Percentiles rank a stretch among this genome's conserved stretches.
Conservation (phyloP, 768 basidiomycete genomes). For the Mycena rebaudengoi region DNA sequence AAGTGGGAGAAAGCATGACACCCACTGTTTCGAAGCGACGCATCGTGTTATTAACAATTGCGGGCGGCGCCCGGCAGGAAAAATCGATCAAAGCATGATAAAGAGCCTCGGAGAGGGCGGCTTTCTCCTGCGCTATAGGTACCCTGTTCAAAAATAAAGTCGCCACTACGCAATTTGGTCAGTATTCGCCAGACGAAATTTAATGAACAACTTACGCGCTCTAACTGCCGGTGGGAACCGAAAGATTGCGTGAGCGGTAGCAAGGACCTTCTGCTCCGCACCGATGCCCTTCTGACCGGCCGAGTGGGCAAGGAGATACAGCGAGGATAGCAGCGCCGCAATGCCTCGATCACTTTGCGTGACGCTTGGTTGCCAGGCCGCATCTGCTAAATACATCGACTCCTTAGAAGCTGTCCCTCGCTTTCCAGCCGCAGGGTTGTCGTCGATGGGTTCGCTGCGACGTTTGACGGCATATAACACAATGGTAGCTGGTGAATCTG, state of each 20-base stretch:
- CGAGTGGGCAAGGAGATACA: constrained; percentile 34
- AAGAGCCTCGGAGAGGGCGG: constrained; percentile 32
- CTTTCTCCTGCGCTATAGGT: constrained; percentile 31
- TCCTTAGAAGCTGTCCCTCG: constrained; percentile 26
- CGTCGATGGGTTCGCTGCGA: background rate
- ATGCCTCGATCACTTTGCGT: constrained; percentile 38
- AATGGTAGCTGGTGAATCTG: background rate
- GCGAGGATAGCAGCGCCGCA: constrained; percentile 38
- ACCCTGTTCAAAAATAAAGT: constrained; percentile 31
- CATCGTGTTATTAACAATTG: constrained; percentile 18
- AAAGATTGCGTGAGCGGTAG: constrained; percentile 29
- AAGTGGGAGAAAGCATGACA: background rate
- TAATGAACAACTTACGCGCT: constrained; percentile 28
- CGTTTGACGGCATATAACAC: constrained; percentile 34
- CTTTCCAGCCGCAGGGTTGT: background rate
- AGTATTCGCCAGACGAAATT: background rate
- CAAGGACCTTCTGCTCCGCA: constrained; percentile 30
- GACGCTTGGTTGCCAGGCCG: constrained; percentile 34
- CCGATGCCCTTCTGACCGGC: constrained; percentile 25
- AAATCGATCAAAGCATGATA: constrained; percentile 34
- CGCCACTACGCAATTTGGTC: constrained; percentile 28
- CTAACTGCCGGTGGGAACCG: constrained; percentile 39
- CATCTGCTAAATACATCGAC: constrained; percentile 25
- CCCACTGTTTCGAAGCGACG: constrained; percentile 31
- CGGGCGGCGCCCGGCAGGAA: constrained; percentile 21